Base-by-base conservation (phyloP, 208 protist species). In the Trypanosoma rangeli region DNA sequence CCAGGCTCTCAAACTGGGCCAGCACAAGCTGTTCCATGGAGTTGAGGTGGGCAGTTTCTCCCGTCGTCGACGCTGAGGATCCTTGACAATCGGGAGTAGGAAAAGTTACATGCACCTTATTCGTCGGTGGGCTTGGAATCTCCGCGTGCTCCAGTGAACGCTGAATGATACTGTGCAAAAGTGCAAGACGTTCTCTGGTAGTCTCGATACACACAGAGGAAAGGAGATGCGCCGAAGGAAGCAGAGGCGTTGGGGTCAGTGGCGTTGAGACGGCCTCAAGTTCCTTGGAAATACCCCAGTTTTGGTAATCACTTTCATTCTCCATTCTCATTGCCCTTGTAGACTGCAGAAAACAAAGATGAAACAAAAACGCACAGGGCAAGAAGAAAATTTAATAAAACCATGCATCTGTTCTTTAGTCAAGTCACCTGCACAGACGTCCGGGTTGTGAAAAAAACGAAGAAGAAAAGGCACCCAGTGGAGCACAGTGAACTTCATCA, bases 1-100 rank as follows among this genome's bases (percentile, higher is more conserved):
- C 46, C 29, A 71, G 48, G 24, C 57, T 57, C 57, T 71, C 66
- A 46, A 71, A 71, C 29, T 71, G 66, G 28, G 57, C 66, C 13
- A 71, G 57, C 20, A 71, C 0, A 26, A 71, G 56, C 24, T 71
- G 66, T 35, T 63, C 44, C 57, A 64, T 54, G 33, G 55, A 71
- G n/a, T 54, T 54, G 46, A 71, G 8, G 33, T 71, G 64, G 3
- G 44, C 57, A 4, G 5, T 39, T 42, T 31, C 64, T 31, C 42
- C 52, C 20, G 20, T 24, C 2, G 31, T 3, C n/a, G 35, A 54
- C 22, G 50, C 7, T 9, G 39, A 18, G n/a, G 55, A 62, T 16
- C 49, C 39, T 7, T 13, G 35, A 16, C 18, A 3, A 35, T 20
- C 15, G 24, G 26, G 24, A n/a, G 22, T 15, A 42, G 37, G 9